A percentile compares a stretch with the other conserved stretches of the same genome.
Evolutionary conservation across 2,329 filamentous ascomycete genomes (phyloP).

Genomic region (Hypomyces perniciosus): DNA sequence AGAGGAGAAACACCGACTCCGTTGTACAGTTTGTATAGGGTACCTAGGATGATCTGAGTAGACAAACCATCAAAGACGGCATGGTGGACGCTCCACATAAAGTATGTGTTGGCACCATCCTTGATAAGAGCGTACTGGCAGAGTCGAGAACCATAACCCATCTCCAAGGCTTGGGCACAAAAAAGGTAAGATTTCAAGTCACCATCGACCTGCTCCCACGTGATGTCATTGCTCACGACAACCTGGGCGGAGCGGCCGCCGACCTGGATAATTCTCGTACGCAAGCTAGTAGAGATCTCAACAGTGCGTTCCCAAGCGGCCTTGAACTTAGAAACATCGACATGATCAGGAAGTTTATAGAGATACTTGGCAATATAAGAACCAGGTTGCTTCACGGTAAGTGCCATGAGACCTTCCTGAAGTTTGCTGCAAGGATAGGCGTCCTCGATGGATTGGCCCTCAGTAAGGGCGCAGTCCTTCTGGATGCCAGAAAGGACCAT

Average conservation of each 20-base stretch:
- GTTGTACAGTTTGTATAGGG: neutral
- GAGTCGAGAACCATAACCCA: slow-evolving; percentile 8
- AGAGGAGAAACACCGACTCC: neutral
- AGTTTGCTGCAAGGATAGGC: slow-evolving; percentile 18
- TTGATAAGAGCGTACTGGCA: neutral
- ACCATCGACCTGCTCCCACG: neutral
- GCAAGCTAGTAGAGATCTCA: slow-evolving; percentile 11
- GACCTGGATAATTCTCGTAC: slow-evolving; percentile 17
- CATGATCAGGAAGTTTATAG: slow-evolving; percentile 14
- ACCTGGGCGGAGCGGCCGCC: slow-evolving; percentile 10
- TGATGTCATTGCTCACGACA: slow-evolving; percentile 11
- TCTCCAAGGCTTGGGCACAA: neutral
- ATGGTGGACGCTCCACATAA: slow-evolving; percentile 7
- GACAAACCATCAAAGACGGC: slow-evolving; percentile 4
- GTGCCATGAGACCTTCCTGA: slow-evolving; percentile 21
- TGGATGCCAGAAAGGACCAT: neutral
- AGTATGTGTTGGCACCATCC: neutral
- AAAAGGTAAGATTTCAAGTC: neutral
- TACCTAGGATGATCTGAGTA: neutral
- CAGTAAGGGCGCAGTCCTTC: neutral
- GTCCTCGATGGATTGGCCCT: slow-evolving; percentile 12
- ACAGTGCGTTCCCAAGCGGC: slow-evolving; percentile 17
- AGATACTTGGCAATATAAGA: slow-evolving; percentile 29
- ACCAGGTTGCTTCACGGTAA: slow-evolving; percentile 25
- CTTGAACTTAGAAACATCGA: slow-evolving; percentile 14